Evolutionary conservation across 805 yeast genomes (phyloP).

Genomic region (Clavispora phyllophila): DNA sequence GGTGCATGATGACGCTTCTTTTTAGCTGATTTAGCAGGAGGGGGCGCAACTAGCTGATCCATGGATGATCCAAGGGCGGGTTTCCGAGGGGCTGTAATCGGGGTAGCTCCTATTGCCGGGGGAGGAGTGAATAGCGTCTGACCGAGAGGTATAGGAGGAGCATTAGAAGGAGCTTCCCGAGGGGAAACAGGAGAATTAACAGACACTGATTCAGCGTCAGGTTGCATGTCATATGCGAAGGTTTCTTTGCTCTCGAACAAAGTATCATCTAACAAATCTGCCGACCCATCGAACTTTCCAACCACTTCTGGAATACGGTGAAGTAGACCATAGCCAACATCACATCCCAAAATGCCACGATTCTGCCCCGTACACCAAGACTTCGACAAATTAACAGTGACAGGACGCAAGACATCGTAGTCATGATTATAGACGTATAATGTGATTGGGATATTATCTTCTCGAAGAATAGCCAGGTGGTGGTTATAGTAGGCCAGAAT

Average conservation of each 20-base stretch:
- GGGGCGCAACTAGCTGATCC: constrained; percentile 3
- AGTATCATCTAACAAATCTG: constrained; percentile 27
- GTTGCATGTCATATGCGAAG: constrained; percentile 12
- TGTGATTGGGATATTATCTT: constrained; percentile 36
- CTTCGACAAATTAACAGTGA: constrained; percentile 61
- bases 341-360: constrained; percentile 82
- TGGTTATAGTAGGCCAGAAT: constrained; percentile 53
- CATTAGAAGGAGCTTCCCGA: constrained; percentile 3
- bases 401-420: constrained; percentile 80
- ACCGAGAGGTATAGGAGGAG: constrained; percentile 2
- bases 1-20: constrained; percentile 26
- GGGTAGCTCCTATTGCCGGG: constrained; percentile 11
- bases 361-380: constrained; percentile 64
- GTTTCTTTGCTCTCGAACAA: constrained; percentile 25
- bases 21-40: constrained; percentile 12
- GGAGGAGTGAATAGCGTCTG: constrained; percentile 1
- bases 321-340: constrained; percentile 87
- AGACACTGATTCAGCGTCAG: not conserved
- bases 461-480: constrained; percentile 27
- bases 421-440: constrained; percentile 78
- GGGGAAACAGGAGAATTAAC: constrained; percentile 1
- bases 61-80: not conserved
- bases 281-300: constrained; percentile 41
- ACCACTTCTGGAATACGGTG: constrained; percentile 77
- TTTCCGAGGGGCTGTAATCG: constrained; percentile 3